Evolutionary conservation across 352 stramenopile species (phyloP), one percentile per base, ranked within the genome.

Genomic region (Thraustochytrium striatum): DNA sequence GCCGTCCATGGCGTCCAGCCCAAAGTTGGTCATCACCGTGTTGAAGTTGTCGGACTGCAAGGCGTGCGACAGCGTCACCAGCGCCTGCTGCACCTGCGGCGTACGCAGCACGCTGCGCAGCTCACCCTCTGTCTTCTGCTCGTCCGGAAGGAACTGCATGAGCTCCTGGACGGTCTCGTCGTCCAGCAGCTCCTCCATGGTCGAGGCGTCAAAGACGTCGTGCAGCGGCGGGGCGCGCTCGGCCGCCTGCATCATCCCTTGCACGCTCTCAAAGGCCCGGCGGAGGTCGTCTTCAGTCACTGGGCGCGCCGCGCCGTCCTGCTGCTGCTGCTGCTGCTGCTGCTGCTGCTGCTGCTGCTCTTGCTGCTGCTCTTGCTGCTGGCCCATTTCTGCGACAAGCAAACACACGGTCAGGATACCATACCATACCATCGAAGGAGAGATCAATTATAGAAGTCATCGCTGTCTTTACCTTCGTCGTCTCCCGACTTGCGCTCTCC

Each of bases 1-100:
- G 30, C 91, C 90, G 39, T 89, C 90, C 9, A 86, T 69, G 32
- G 89, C 85, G 58, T 95, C 86, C 43, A 97, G 84, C 1, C 89
- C 90, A 72, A 96, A 96, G 81, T 94, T 96, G 55, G 89, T 85
- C 82, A 96, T 85, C 41, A 97, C 88, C 11, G 88, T 86, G 83
- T 94, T 94, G 69, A 92, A 95, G 75, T 96, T 96, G 62, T 91
- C 89, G 0, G 89, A 92, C 78, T 95, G 88, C 43, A 96, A 82
- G 52, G 90, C 91, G 32, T 81, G 87, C 55, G 89, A 87, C 32
- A 97, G 87, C 47, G 89, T 92, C 32, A 83, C 86, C n/a, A 97
- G 87, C 78, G 89, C 91, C 78, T 96, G 91, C 36, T 90, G 90
- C 25, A 97, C 85, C 81, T 95, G 92, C 2, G 92, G 92, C 61